Percentiles rank a stretch among this genome's conserved stretches.
phyloP scores from a whole-genome alignment of 2,329 filamentous ascomycete genomes.

The Cadophora sp. region DNA sequence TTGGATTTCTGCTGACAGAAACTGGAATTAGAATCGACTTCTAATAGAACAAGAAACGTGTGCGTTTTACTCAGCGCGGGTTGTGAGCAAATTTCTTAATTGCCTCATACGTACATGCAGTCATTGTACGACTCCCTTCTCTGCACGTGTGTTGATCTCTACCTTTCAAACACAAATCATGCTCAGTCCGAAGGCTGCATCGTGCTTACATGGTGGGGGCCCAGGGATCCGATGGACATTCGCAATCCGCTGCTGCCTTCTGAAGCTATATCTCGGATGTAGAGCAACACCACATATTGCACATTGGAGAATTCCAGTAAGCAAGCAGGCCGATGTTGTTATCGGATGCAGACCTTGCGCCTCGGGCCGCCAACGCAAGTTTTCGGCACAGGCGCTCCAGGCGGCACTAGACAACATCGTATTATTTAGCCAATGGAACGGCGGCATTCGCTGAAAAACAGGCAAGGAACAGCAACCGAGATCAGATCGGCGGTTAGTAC shows the following conservation, averaged over 20 bases:
- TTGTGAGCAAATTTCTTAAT: neutral
- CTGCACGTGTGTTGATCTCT: neutral
- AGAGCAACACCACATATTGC: neutral
- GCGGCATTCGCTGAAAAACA: neutral
- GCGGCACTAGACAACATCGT: neutral
- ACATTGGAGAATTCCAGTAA: neutral
- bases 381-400: neutral
- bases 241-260: neutral
- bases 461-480: conserved; percentile 2
- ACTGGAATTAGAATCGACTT: neutral
- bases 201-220: conserved; percentile 6
- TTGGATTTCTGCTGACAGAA: neutral
- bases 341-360: neutral
- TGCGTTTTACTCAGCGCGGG: neutral
- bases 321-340: neutral
- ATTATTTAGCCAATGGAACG: neutral
- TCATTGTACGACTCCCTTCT: neutral
- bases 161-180: neutral
- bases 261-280: neutral
- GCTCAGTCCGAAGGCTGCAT: neutral
- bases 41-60: neutral
- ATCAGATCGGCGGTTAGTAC: conserved; percentile 5
- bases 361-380: conserved; percentile 3
- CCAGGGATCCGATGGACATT: neutral
- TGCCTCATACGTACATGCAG: neutral